Conservation (phyloP, 2,329 filamentous ascomycete genomes). For the Colletotrichum australisinense region DNA sequence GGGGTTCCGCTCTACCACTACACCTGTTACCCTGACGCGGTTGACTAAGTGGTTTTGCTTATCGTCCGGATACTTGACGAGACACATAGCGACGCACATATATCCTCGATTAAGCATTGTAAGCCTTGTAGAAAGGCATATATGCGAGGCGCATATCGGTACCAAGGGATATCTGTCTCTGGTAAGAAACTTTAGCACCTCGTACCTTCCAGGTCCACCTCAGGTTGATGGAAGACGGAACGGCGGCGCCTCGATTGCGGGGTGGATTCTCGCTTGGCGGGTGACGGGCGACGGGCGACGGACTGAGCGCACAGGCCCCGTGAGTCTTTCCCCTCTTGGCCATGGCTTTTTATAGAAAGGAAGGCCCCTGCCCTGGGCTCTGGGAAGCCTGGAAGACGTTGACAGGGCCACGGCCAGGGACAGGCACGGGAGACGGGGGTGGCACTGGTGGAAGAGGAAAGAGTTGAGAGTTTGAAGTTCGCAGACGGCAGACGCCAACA, state of each 20-base stretch:
- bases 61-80: neutral
- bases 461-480: neutral
- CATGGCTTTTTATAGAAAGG: conserved; percentile 30
- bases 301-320: conserved; percentile 20
- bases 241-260: conserved; percentile 22
- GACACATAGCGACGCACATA: neutral
- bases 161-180: neutral
- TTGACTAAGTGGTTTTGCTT: neutral
- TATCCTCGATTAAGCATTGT: neutral
- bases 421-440: conserved; percentile 1
- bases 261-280: conserved; percentile 21
- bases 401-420: neutral
- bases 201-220: neutral
- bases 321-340: neutral
- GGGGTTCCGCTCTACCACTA: neutral
- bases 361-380: conserved; percentile 12
- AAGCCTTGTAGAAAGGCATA: neutral
- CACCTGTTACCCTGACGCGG: neutral
- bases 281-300: conserved; percentile 6
- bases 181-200: neutral
- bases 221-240: neutral
- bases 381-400: neutral
- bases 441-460: neutral
- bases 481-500: conserved; percentile 29
- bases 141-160: neutral